Evolutionary conservation across 2,329 filamentous ascomycete species (phyloP).

Genomic region (Diaporthe amygdali): DNA sequence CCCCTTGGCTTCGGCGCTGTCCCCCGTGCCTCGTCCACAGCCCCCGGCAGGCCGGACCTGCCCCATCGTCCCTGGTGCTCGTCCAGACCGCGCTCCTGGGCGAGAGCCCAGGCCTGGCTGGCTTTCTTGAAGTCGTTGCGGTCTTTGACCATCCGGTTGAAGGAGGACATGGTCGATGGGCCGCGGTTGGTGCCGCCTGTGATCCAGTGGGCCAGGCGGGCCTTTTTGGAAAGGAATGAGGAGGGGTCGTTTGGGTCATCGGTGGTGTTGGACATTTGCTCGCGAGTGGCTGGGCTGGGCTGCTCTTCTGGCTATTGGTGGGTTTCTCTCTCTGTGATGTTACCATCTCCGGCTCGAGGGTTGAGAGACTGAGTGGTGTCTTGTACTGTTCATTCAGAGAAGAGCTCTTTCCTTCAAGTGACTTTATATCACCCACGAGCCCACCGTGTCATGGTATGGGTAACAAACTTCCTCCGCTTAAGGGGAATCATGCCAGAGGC

Average conservation of each 20-base stretch:
- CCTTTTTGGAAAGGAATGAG: conserved; percentile 11
- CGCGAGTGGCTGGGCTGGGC: neutral
- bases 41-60: neutral
- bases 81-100: neutral
- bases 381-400: neutral
- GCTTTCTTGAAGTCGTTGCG: conserved; percentile 12
- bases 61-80: neutral
- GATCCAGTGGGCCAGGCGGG: conserved; percentile 20
- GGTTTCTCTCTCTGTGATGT: neutral
- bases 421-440: neutral
- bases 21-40: neutral
- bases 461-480: no score
- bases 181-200: conserved; percentile 16
- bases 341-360: neutral
- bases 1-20: conserved; percentile 13
- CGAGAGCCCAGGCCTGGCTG: conserved; percentile 33
- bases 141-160: conserved; percentile 7
- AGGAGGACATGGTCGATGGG: conserved; percentile 8
- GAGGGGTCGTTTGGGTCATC: neutral
- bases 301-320: neutral
- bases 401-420: neutral
- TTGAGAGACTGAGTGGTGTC: neutral
- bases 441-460: neutral
- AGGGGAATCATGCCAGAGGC: no score
- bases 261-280: neutral